Evolutionary conservation across 176 grass and related monocot species (phyloP).

Genomic region (Coix lacrymajobi): DNA sequence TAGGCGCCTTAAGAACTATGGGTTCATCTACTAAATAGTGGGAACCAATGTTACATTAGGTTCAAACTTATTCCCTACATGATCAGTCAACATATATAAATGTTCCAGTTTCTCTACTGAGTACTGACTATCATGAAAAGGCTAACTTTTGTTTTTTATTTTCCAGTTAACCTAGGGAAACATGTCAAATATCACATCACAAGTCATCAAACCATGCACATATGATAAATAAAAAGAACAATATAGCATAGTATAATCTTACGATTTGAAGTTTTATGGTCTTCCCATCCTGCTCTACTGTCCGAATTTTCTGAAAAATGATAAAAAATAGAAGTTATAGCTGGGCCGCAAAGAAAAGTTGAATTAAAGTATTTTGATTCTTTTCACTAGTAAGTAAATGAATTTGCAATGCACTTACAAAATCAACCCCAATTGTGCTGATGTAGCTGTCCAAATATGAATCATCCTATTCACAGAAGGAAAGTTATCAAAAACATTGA

Average conservation of each 20-base stretch:
- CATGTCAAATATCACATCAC: neutral
- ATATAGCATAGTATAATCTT: conserved; percentile 7
- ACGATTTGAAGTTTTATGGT: conserved; percentile 87
- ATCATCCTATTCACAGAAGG: conserved; percentile 53
- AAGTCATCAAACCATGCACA: neutral
- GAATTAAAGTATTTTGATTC: neutral
- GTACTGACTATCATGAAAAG: neutral
- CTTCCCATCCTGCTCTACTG: conserved; percentile 78
- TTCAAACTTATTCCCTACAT: neutral
- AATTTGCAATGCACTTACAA: conserved; percentile 40
- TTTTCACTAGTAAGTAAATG: neutral
- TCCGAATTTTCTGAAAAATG: conserved; percentile 69
- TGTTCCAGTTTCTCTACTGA: neutral
- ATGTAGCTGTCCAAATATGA: conserved; percentile 90
- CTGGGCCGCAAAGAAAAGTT: neutral
- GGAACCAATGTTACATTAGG: neutral
- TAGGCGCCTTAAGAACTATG: no score
- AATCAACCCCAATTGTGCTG: conserved; percentile 87
- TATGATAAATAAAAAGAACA: neutral
- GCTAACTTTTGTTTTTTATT: neutral
- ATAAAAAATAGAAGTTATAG: neutral
- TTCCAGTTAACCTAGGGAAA: neutral
- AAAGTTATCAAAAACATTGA: conserved; percentile 1
- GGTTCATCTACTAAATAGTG: neutral
- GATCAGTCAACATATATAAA: neutral